phyloP scores from a whole-genome alignment of 1,284 basidiomycete genomes.

The Cutaneotrichosporon curvatum region DNA sequence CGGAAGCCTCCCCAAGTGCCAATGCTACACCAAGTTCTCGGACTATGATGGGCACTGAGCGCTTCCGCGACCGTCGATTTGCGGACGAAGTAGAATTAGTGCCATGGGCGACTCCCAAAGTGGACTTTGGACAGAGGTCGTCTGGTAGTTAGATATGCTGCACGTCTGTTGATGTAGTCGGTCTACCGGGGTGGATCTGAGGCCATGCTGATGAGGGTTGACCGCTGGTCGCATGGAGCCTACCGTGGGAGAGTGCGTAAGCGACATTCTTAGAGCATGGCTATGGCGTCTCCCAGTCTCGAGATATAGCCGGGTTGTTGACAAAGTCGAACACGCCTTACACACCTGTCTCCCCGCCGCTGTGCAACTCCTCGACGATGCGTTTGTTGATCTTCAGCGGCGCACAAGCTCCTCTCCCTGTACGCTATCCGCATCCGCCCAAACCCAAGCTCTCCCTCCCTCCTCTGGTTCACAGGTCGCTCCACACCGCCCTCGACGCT shows the following conservation, averaged over 20 bases:
- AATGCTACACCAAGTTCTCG: constrained; percentile 32
- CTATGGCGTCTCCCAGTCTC: too few species aligned
- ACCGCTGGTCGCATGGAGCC: too few species aligned
- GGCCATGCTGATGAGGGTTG: too few species aligned
- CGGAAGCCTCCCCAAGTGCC: constrained; percentile 11
- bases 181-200: too few species aligned
- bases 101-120: constrained; percentile 26
- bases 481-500: constrained; percentile 40
- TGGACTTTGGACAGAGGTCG: constrained; percentile 1
- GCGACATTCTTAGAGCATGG: too few species aligned
- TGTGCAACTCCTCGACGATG: constrained; percentile 2
- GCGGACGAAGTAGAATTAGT: constrained; percentile 33
- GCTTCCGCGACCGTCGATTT: constrained; percentile 40
- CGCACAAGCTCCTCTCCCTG: constrained; percentile 35
- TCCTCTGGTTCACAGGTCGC: constrained; percentile 38
- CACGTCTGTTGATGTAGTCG: too few species aligned
- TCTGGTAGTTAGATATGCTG: too few species aligned
- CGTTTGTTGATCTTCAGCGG: constrained; percentile 39
- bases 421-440: constrained; percentile 34
- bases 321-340: too few species aligned
- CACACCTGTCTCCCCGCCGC: too few species aligned
- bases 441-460: constrained; percentile 36
- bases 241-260: too few species aligned
- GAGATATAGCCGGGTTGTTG: too few species aligned
- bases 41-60: constrained; percentile 40